A percentile compares a stretch with the other conserved stretches of the same genome.
Conservation (phyloP, 305 asterid species). For the Rubia balearica region DNA sequence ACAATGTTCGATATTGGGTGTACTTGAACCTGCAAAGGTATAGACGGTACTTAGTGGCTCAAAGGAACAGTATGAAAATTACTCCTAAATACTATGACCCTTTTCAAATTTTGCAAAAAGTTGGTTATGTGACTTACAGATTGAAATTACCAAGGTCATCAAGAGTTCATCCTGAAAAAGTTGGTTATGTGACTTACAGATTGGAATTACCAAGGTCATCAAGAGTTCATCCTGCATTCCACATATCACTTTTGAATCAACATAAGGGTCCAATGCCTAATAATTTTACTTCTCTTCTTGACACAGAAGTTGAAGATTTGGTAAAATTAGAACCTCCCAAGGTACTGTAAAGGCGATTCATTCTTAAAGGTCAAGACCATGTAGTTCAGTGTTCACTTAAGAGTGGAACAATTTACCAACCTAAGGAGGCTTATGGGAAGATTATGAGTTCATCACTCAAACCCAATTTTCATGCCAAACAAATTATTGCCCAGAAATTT, state of each 20-base stretch:
- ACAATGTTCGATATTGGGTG: background rate
- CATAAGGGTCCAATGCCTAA: background rate
- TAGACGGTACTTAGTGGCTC: background rate
- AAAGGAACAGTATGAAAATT: background rate
- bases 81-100: background rate
- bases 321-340: background rate
- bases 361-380: background rate
- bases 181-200: too few species aligned
- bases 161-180: background rate
- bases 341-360: background rate
- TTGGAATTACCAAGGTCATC: background rate
- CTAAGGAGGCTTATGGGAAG: background rate
- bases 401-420: background rate
- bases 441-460: background rate
- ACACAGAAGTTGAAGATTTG: background rate
- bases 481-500: too few species aligned
- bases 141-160: background rate
- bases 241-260: background rate
- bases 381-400: background rate
- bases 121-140: background rate
- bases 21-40: slow-evolving; percentile 1
- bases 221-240: background rate
- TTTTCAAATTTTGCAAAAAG: background rate
- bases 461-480: too few species aligned
- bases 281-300: background rate